Evolutionary conservation across 768 basidiomycete species (phyloP).

Genomic region (Pilatotrama ljubarskyi): DNA sequence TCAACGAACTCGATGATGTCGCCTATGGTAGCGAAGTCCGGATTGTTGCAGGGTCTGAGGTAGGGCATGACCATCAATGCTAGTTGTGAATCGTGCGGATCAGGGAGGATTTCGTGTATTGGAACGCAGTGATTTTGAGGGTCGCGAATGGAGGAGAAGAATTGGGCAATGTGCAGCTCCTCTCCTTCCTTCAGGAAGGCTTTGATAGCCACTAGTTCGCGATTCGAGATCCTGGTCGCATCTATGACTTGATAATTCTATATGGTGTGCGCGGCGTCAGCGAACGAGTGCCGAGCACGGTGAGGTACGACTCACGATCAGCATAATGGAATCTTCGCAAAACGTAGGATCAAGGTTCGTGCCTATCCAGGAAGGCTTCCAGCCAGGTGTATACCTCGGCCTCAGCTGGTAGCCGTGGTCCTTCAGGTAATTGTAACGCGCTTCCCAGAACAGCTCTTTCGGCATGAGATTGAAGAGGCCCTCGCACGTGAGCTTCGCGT

Average conservation of each 20-base stretch:
- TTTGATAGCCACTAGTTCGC: no score
- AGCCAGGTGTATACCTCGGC: slow-evolving; percentile 14
- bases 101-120: slow-evolving; percentile 21
- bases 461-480: slow-evolving; percentile 11
- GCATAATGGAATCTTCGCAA: slow-evolving; percentile 20
- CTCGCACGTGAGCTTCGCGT: background rate
- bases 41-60: slow-evolving; percentile 30
- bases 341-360: slow-evolving; percentile 9
- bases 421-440: slow-evolving; percentile 13
- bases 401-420: slow-evolving; percentile 22
- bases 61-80: no score
- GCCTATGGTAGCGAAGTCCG: slow-evolving; percentile 24
- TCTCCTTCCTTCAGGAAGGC: no score
- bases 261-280: no score
- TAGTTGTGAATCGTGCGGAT: slow-evolving; percentile 12
- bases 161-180: slow-evolving; percentile 16
- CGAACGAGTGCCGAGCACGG: no score
- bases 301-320: slow-evolving; percentile 6
- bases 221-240: no score
- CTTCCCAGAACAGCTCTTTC: slow-evolving; percentile 16
- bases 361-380: slow-evolving; percentile 16
- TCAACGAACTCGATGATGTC: slow-evolving; percentile 23
- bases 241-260: no score
- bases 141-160: slow-evolving; percentile 12
- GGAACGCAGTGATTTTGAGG: slow-evolving; percentile 28